Base-by-base conservation (phyloP, 139 green algal species). In the Volvox reticuliferus region DNA sequence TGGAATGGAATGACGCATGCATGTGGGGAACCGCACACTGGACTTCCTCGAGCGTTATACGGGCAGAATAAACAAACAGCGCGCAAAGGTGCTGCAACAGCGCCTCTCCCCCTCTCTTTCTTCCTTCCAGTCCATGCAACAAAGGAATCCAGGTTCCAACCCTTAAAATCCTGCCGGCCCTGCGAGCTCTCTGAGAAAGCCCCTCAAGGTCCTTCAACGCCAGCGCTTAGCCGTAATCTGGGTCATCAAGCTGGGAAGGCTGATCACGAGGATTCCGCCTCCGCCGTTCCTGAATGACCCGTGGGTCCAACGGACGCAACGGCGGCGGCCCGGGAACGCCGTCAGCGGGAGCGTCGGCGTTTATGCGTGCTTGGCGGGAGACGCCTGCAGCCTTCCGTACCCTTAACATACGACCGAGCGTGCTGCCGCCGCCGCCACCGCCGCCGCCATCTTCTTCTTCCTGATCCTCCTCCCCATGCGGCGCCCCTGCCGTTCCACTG, bases 201-300 rank as follows among this genome's bases (percentile, higher is more conserved):
- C 44, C 9, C 9, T 55, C 44, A 55, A 55, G 5, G 44, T 9
- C 9, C 44, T 55, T 55, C 28, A 79, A 21, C 71, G 17, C 71
- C 16, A n/a, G 32, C 75, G 30, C 19, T 81, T 55, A 81, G 75
- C 75, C 75, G 75, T 81, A 81, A 55, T 81, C 75, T 30, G 75
- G 75, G 75, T 81, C 75, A 24, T 81, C 75, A 35, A 81, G 75
- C 75, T 81, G 32, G 32, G 75, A 81, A 30, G 82, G 82, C 26
- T 78, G 14, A 37, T 88, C 83, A n/a, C 83, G 83, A 2, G 83
- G 83, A 68, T 88, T 88, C 63, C 83, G 83, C 67, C 67, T 21
- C 83, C 83, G 83, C 24, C 83, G 83, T 6, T 80, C 83, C 65
- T 44, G 28, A 18, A 88, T 88, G 12, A 88, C 35, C 83, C 50